Evolutionary conservation across 2,329 filamentous ascomycete species (phyloP).

Genomic region (Alternaria metachromatica): DNA sequence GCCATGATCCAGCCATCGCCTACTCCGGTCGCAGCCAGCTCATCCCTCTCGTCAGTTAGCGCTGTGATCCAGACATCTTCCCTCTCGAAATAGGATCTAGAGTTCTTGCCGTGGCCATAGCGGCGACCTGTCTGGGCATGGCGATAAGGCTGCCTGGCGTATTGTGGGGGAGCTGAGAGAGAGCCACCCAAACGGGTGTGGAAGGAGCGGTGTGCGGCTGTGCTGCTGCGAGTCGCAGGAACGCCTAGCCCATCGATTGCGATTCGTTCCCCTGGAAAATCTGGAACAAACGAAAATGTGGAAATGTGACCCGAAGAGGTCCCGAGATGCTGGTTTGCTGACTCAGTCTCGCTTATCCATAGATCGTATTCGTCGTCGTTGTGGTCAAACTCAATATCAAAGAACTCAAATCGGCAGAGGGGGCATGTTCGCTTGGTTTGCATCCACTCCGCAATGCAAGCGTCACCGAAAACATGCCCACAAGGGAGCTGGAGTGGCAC

Average conservation of each 20-base stretch:
- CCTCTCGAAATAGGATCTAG: background rate
- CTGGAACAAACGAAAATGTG: background rate
- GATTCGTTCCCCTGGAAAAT: background rate
- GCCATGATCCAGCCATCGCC: background rate
- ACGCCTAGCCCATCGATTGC: background rate
- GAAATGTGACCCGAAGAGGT: background rate
- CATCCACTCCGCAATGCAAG: conserved; percentile 20
- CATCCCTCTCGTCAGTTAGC: background rate
- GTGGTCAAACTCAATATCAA: background rate
- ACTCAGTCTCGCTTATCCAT: conserved; percentile 2
- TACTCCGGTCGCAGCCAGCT: background rate
- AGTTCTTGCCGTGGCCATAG: background rate
- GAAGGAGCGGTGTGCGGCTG: conserved; percentile 12
- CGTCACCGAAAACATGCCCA: conserved; percentile 24
- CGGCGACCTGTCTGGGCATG: background rate
- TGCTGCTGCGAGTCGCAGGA: conserved; percentile 1
- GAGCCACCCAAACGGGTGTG: background rate
- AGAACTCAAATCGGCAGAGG: conserved; percentile 15
- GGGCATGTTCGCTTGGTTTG: conserved; percentile 18
- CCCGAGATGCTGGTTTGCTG: background rate
- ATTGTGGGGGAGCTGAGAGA: conserved; percentile 6
- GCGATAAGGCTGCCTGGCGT: conserved; percentile 2
- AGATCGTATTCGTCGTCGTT: background rate
- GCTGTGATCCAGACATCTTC: conserved; percentile 1
- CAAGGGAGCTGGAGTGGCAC: conserved; percentile 16